Base-by-base conservation (phyloP, 83 land plant genomes). In the Thuja plicata region DNA sequence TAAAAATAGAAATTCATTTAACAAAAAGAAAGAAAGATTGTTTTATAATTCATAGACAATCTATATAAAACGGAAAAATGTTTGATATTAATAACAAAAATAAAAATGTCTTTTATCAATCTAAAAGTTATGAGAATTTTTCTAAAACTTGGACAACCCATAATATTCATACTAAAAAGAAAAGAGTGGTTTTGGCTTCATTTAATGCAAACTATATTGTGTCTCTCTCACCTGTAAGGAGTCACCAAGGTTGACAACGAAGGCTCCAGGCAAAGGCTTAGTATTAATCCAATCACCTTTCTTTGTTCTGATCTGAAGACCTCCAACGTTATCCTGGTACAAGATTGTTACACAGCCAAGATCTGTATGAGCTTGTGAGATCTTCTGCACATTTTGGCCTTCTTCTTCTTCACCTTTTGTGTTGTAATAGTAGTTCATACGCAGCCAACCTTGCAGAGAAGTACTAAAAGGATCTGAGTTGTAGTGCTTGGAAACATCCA, bases 221-320 rank as follows among this genome's bases (percentile, higher is more conserved):
- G 9, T 24, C 17, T 0, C 8, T 45, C 21, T 24, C 9, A 90
- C 91, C 92, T 89, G 38, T 79, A 91, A 40, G 48, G 90, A 89
- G 13, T 93, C 94, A 5, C 94, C 94, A 27, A 88, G 46, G 89
- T 91, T 87, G 55, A 90, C 90, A 21, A 87, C 78, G 45, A 93
- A 89, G 37, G 91, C 86, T 62, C 84, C 80, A 0, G 80, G 85
- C 27, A 89, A 85, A 60, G 89, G 88, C 30, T 74, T 54, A 1
- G 88, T 73, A 24, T 80, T 34, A 57, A 91, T 86, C 92, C 92
- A 91, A 41, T 90, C 77, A 0, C 88, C 94, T 46, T 91, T 89
- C 32, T 89, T 90, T 21, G 89, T 66, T 70, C 66, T 21, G 13
- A 90, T 83, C 83, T 91, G 86, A 38, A 92, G 87, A 12, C 90